A percentile compares a stretch with the other conserved stretches of the same genome.
phyloP scores from a whole-genome alignment of 352 stramenopile genomes.

The Thraustochytrium striatum region DNA sequence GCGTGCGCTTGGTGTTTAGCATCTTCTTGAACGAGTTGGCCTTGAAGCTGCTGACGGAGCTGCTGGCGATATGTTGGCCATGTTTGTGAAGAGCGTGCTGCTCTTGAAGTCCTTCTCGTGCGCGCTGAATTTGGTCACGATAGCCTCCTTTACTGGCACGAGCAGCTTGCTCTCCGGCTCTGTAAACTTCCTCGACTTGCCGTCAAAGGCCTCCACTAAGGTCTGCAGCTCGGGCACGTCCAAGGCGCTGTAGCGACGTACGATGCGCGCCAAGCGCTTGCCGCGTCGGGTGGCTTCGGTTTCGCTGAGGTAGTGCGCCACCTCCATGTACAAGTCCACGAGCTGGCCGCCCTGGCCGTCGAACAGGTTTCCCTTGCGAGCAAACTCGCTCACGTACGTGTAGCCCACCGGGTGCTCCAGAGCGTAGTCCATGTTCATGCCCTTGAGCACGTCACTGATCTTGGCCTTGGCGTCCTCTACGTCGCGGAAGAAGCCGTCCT shows the following conservation, averaged over 20 bases:
- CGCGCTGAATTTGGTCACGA: conserved; percentile 1
- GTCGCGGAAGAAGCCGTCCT: conserved; percentile 5
- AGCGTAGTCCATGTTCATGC: conserved; percentile 38
- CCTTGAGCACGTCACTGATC: neutral
- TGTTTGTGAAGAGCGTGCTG: conserved; percentile 5
- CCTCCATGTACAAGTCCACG: conserved; percentile 1
- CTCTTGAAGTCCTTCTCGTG: neutral
- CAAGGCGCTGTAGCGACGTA: conserved; percentile 5
- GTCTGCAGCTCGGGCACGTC: neutral
- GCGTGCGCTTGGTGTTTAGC: neutral
- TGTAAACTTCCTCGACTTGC: neutral
- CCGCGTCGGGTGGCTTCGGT: neutral
- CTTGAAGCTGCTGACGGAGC: conserved; percentile 19
- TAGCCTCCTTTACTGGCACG: neutral
- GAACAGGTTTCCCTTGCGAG: neutral
- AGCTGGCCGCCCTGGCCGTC: conserved; percentile 7
- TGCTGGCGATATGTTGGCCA: conserved; percentile 24
- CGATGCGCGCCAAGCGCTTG: neutral
- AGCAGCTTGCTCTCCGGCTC: neutral
- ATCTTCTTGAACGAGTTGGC: neutral
- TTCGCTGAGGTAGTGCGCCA: neutral
- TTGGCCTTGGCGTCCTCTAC: conserved; percentile 34
- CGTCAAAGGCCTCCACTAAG: neutral
- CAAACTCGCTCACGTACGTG: conserved; percentile 5
- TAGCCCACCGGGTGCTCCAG: conserved; percentile 20